Conservation (phyloP, 768 basidiomycete genomes). For the Boletus coccyginus region DNA sequence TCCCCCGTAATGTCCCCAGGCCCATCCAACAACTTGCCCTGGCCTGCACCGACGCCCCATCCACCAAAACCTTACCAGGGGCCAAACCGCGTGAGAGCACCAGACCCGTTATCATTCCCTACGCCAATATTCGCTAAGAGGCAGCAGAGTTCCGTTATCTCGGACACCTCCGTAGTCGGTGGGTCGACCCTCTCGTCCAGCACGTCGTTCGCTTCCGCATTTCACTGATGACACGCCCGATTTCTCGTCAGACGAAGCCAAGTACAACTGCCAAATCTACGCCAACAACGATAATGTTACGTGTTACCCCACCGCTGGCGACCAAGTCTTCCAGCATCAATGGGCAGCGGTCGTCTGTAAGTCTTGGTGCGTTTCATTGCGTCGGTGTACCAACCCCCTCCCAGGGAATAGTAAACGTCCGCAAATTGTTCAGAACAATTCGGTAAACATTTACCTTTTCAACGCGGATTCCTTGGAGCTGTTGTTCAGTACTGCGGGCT, state of each 20-base stretch:
- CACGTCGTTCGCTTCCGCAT: conserved; percentile 5
- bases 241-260: conserved; percentile 36
- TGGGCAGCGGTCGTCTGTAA: conserved; percentile 79
- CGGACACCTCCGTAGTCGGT: conserved; percentile 26
- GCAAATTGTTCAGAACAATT: conserved; percentile 56
- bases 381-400: conserved; percentile 13
- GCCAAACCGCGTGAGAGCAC: conserved; percentile 32
- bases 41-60: conserved; percentile 43
- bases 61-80: conserved; percentile 29
- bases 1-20: conserved; percentile 37
- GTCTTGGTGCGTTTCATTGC: conserved; percentile 33
- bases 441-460: conserved; percentile 76
- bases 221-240: conserved; percentile 9
- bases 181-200: conserved; percentile 14
- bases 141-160: conserved; percentile 28
- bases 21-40: conserved; percentile 35
- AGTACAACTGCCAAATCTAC: conserved; percentile 46
- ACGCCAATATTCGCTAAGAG: conserved; percentile 13
- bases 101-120: conserved; percentile 29
- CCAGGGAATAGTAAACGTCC: conserved; percentile 77
- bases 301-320: conserved; percentile 64
- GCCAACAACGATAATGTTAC: conserved; percentile 73
- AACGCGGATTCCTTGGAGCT: conserved; percentile 61
- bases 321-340: conserved; percentile 64
- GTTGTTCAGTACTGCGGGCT: conserved; percentile 45